Base-by-base conservation (phyloP, 345 rosid species). In the Bruguiera sexangula region DNA sequence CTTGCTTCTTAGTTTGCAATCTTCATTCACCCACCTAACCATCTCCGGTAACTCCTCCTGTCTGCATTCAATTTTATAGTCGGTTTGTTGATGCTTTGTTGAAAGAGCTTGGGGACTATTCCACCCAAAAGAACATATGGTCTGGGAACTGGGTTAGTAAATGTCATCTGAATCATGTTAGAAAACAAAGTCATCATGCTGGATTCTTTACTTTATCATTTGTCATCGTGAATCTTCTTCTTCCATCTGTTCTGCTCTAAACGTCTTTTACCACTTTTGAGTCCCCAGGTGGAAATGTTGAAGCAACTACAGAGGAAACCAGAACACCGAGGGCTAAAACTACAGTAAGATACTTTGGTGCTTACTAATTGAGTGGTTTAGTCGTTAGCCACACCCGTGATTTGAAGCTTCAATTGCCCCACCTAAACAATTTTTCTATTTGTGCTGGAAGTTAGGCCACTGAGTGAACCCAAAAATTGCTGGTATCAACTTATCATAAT, bases 241-340 rank as follows among this genome's bases (percentile, higher is more conserved):
- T 63, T 29, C n/a, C 2, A 21, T 52, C 26, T 22, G 24, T 22
- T 20, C 18, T 1, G 5, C 57, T 20, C 13, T 46, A 69, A 2
- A 51, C 19, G 30, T 26, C 65, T 26, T 53, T 43, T 57, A 19
- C 39, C 6, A 6, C 39, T 58, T 70, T 77, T 22, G 22, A 85
- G 87, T 27, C 96, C 97, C 56, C 91, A 91, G 85, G 92, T 88
- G 60, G 84, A 89, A 84, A 93, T 94, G 70, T 81, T 91, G 71
- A 94, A 94, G 80, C 85, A 83, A 73, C 90, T 94, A 59, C 92
- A 94, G 66, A 74, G 76, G 76, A 85, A 80, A 73, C 90, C 96
- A 71, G 91, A 91, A 80, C 91, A 88, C 75, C 89, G 85, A 75
- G 95, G 93, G 59, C 57, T 87, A 79, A 84, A 26, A 21, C 70